Conservation (phyloP, 2,329 filamentous ascomycete genomes). For the Fusarium xyrophilum region DNA sequence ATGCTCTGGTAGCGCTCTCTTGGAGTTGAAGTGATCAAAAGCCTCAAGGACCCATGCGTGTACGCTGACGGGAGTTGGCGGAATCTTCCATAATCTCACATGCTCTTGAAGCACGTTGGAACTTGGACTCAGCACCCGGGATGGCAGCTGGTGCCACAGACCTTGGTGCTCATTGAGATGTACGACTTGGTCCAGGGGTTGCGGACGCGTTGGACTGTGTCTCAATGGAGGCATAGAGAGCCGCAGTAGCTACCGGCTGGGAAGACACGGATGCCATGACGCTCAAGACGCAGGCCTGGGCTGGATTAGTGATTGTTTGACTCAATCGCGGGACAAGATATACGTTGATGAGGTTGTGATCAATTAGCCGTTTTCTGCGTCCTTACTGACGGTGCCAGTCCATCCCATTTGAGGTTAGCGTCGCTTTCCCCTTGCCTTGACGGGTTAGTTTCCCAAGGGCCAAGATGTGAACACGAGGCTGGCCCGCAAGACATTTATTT, state of each 20-base stretch:
- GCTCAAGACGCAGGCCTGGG: not conserved
- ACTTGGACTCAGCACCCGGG: not conserved
- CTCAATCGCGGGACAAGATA: not conserved
- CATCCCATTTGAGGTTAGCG: not conserved
- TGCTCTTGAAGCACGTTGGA: not conserved
- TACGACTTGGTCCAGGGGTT: not conserved
- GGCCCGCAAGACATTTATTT: not conserved
- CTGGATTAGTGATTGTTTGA: accelerated
- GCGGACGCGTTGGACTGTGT: not conserved
- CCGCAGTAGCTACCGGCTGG: too few species aligned
- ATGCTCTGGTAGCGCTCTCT: not conserved
- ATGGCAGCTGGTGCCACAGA: too few species aligned
- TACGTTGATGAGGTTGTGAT: not conserved
- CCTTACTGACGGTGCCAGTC: not conserved
- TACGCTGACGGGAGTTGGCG: not conserved
- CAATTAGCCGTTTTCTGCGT: not conserved
- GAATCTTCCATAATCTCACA: not conserved
- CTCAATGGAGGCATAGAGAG: not conserved
- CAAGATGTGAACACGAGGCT: not conserved
- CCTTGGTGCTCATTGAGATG: not conserved
- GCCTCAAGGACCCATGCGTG: not conserved
- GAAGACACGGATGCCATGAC: not conserved
- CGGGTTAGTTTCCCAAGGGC: too few species aligned
- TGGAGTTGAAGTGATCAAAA: not conserved
- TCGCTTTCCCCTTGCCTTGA: too few species aligned